A percentile compares a stretch with the other conserved stretches of the same genome.
phyloP scores from a whole-genome alignment of 1,284 basidiomycete species.

The Apiotrichum montevideense region DNA sequence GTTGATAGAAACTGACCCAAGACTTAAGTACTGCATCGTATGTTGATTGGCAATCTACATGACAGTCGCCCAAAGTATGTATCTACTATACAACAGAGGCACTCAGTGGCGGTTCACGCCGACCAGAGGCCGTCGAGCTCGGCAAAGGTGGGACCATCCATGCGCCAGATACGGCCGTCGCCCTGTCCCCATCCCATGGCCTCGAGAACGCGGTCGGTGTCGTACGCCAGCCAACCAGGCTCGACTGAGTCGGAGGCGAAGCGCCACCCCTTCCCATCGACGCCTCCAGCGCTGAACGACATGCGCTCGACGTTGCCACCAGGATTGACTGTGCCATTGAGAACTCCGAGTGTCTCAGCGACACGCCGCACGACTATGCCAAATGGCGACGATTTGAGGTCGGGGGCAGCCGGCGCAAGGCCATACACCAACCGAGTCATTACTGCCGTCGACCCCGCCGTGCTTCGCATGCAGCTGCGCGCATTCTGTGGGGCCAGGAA shows the following conservation, averaged over 20 bases:
- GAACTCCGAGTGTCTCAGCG: slow-evolving; percentile 73
- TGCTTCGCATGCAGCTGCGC: slow-evolving; percentile 61
- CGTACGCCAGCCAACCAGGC: slow-evolving; percentile 66
- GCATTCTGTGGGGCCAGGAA: slow-evolving; percentile 72
- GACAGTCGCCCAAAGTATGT: too few relatives aligned
- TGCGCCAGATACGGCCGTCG: slow-evolving; percentile 20
- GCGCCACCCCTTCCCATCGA: slow-evolving; percentile 68
- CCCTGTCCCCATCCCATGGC: slow-evolving; percentile 16
- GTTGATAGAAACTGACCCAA: too few relatives aligned
- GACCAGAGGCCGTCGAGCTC: slow-evolving; percentile 40
- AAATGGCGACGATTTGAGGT: slow-evolving; percentile 54
- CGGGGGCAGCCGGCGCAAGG: slow-evolving; percentile 45
- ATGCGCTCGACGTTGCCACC: slow-evolving; percentile 27
- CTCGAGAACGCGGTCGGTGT: slow-evolving; percentile 56
- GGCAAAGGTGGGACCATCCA: slow-evolving; percentile 30
- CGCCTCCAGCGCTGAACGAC: slow-evolving; percentile 52
- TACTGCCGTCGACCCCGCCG: slow-evolving; percentile 44
- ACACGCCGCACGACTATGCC: slow-evolving; percentile 64
- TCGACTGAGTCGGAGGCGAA: slow-evolving; percentile 63
- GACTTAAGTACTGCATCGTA: too few relatives aligned
- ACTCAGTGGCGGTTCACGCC: neutral
- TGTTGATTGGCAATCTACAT: too few relatives aligned
- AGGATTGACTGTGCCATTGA: slow-evolving; percentile 57
- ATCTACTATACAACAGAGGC: too few relatives aligned
- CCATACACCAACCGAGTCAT: slow-evolving; percentile 48